Conservation (phyloP, 2,329 filamentous ascomycete species). For the Colletotrichum magnum region DNA sequence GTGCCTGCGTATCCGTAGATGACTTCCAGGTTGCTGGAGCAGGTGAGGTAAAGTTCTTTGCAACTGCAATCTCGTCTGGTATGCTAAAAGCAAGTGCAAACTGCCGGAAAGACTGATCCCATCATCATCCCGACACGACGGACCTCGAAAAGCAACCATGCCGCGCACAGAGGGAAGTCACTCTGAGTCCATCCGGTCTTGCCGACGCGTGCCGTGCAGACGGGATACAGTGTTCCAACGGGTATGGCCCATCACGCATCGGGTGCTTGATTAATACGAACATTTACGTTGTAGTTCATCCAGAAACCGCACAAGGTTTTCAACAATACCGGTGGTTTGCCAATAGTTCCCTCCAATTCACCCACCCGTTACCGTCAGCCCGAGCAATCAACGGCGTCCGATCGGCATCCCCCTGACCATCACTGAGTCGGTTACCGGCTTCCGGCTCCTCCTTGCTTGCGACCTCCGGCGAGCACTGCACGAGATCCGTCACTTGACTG, state of each 20-base stretch:
- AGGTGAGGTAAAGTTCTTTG: neutral
- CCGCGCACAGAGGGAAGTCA: neutral
- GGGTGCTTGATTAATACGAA: slow-evolving; percentile 36
- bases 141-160: slow-evolving; percentile 13
- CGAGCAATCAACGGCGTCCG: slow-evolving; percentile 2
- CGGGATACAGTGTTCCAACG: slow-evolving; percentile 30
- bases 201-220: slow-evolving; percentile 15
- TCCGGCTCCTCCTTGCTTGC: slow-evolving; percentile 34
- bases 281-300: neutral
- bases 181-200: slow-evolving; percentile 18
- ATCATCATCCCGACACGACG: slow-evolving; percentile 7
- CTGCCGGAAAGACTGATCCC: slow-evolving; percentile 9
- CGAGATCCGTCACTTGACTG: slow-evolving; percentile 23
- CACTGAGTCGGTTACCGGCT: slow-evolving; percentile 32
- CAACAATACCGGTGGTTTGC: neutral
- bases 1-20: no score
- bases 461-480: slow-evolving; percentile 17
- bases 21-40: neutral
- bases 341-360: neutral
- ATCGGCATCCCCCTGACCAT: slow-evolving; percentile 27
- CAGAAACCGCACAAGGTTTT: neutral
- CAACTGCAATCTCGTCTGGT: slow-evolving; percentile 10
- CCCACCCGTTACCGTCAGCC: slow-evolving; percentile 3
- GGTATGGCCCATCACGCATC: slow-evolving; percentile 11
- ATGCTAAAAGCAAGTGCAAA: slow-evolving; percentile 10